Evolutionary conservation across 805 yeast genomes (phyloP).

Genomic region (Metschnikowia kunwiensis): DNA sequence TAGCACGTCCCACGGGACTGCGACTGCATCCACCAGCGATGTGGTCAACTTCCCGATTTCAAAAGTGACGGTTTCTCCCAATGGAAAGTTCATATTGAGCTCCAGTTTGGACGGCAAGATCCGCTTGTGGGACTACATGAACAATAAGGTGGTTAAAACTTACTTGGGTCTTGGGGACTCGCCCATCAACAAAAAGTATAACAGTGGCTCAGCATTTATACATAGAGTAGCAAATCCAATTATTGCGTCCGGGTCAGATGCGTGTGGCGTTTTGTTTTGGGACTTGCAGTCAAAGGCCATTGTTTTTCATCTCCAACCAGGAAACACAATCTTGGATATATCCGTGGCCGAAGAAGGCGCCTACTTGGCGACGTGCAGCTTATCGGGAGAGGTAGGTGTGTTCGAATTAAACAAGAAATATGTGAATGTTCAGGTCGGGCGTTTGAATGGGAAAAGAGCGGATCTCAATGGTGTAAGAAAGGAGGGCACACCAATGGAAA

Average conservation of each 20-base stretch:
- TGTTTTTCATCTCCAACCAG: slow-evolving; percentile 25
- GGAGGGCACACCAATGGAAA: background rate
- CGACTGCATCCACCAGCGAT: slow-evolving; percentile 54
- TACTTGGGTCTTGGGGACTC: slow-evolving; percentile 34
- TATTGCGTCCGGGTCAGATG: slow-evolving; percentile 62
- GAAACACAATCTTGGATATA: slow-evolving; percentile 41
- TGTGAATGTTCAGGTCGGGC: background rate
- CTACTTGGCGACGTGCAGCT: slow-evolving; percentile 29
- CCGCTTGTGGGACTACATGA: slow-evolving; percentile 83
- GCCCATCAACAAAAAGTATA: slow-evolving; percentile 49
- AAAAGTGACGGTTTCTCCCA: slow-evolving; percentile 69
- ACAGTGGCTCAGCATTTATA: slow-evolving; percentile 53
- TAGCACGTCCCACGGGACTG: slow-evolving; percentile 53
- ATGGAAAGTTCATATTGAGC: slow-evolving; percentile 74
- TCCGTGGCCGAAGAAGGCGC: slow-evolving; percentile 37
- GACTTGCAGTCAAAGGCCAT: slow-evolving; percentile 60
- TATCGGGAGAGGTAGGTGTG: slow-evolving; percentile 15
- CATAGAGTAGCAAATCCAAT: slow-evolving; percentile 33
- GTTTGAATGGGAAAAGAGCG: slow-evolving; percentile 1
- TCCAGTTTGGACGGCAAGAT: slow-evolving; percentile 77
- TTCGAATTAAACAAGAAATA: slow-evolving; percentile 11
- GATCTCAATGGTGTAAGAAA: too few relatives aligned
- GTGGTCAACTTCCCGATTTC: slow-evolving; percentile 66
- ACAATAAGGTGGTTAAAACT: slow-evolving; percentile 76
- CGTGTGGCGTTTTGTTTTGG: slow-evolving; percentile 57